Base-by-base conservation (phyloP, 2,329 filamentous ascomycete species). In the Fusarium sp. region DNA sequence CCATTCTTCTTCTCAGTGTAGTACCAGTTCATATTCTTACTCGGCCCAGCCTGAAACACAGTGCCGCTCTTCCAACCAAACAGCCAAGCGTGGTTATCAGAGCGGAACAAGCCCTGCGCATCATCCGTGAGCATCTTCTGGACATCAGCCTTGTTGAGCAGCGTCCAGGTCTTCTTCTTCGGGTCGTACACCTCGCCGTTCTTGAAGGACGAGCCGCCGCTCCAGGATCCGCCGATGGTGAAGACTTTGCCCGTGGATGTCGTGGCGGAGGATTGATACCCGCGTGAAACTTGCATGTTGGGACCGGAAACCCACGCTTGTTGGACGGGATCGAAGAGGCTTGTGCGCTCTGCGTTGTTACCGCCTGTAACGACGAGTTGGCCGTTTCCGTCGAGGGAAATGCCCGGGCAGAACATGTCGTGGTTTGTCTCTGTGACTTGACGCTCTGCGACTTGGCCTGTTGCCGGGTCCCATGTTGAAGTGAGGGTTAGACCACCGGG, bases 381-480 rank as follows among this genome's bases (percentile, higher is more conserved):
- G 1, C 88, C 89, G 9, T 84, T 80, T 15, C 82, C 83, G 59
- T 87, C 85, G 8, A 86, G 79, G 2, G 84, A 86, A 41, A 89
- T 87, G 1, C 88, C 89, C 0, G 89, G 88, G 73, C 88, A 90
- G 74, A 89, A 89, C 87, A 89, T 89, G 74, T 89, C 87, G 72
- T 89, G 86, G 13, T 82, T 75, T 1, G 85, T 89, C 70, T 87
- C 78, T 41, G 79, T 77, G 14, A 84, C 47, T 22, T 70, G 36
- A 5, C 69, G 36, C 39, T 70, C 69, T 4, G 65, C 48, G 5
- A 73, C 63, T 5, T 67, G 59, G 7, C 51, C 58, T 8, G 72
- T 75, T 3, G 36, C 49, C 8, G 72, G 72, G 13, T 70, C 72
- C 69, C 72, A 74, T 4, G 52, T 59, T 1, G 69, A 70, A 11